Evolutionary conservation across 176 grass and related monocot species (phyloP).

Genomic region (Paspalum notatum): DNA sequence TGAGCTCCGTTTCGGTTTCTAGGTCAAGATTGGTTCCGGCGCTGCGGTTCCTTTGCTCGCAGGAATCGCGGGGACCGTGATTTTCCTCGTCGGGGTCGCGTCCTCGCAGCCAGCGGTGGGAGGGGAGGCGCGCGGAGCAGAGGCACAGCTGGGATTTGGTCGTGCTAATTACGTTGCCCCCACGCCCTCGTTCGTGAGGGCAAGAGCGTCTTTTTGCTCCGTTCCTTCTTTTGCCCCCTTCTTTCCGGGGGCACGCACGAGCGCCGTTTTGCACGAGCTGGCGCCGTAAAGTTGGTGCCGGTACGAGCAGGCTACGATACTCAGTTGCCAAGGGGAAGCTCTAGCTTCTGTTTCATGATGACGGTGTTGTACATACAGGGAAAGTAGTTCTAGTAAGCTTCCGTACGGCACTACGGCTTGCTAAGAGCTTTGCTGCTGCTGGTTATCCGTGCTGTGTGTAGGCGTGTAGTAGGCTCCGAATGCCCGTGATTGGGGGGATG

Average conservation of each 20-base stretch:
- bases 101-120: not conserved
- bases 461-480: not conserved
- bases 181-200: not conserved
- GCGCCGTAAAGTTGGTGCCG: not conserved
- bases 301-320: not conserved
- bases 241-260: not conserved
- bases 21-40: conserved; percentile 29
- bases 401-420: not conserved
- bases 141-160: not conserved
- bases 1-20: not conserved
- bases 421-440: no score
- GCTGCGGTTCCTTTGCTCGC: not conserved
- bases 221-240: not conserved
- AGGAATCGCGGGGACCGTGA: not conserved
- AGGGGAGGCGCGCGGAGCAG: not conserved
- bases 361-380: not conserved
- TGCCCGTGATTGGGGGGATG: not conserved
- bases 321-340: not conserved
- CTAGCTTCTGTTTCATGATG: not conserved
- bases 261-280: not conserved
- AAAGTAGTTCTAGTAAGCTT: not conserved
- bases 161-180: conserved; percentile 25
- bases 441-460: not conserved
- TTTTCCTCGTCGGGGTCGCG: not conserved
- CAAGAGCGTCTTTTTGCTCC: not conserved